Evolutionary conservation across 495 filamentous ascomycete species (phyloP).

Genomic region (Penicillium coffeae): DNA sequence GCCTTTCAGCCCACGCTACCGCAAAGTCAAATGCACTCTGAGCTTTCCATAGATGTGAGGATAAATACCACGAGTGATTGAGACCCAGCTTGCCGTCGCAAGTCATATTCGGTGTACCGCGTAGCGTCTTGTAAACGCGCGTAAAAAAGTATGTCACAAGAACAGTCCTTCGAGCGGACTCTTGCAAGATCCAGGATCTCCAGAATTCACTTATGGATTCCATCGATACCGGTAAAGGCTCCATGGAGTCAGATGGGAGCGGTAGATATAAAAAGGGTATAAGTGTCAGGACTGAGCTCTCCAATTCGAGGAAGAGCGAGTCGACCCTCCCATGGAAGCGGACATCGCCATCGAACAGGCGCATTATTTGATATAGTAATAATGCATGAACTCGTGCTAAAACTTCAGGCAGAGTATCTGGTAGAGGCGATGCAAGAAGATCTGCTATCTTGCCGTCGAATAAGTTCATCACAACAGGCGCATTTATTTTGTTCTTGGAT

Average conservation of each 20-base stretch:
- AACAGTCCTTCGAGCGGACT: constrained; percentile 45
- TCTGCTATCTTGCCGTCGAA: constrained; percentile 36
- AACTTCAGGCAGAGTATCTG: constrained; percentile 20
- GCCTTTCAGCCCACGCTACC: constrained; percentile 42
- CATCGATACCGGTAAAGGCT: constrained; percentile 15
- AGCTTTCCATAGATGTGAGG: constrained; percentile 47
- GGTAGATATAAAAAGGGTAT: constrained; percentile 19
- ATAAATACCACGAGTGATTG: constrained; percentile 40
- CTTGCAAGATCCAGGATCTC: constrained; percentile 42
- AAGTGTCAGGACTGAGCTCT: constrained; percentile 18
- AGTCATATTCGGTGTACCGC: constrained; percentile 11
- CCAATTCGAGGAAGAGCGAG: constrained; percentile 38
- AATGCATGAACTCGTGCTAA: constrained; percentile 33
- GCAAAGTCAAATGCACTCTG: constrained; percentile 42
- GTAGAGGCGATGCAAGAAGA: constrained; percentile 30
- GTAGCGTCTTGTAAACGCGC: constrained; percentile 34
- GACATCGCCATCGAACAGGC: constrained; percentile 56
- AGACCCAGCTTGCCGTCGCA: constrained; percentile 36
- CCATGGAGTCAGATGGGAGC: neutral
- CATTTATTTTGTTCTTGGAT: constrained; percentile 43
- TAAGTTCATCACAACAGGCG: constrained; percentile 37
- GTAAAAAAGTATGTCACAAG: constrained; percentile 39
- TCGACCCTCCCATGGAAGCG: constrained; percentile 45
- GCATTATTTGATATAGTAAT: constrained; percentile 43
- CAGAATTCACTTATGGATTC: constrained; percentile 34